Evolutionary conservation across 345 rosid genomes (phyloP).

Genomic region (thale cress (Arabidopsis thaliana)): DNA sequence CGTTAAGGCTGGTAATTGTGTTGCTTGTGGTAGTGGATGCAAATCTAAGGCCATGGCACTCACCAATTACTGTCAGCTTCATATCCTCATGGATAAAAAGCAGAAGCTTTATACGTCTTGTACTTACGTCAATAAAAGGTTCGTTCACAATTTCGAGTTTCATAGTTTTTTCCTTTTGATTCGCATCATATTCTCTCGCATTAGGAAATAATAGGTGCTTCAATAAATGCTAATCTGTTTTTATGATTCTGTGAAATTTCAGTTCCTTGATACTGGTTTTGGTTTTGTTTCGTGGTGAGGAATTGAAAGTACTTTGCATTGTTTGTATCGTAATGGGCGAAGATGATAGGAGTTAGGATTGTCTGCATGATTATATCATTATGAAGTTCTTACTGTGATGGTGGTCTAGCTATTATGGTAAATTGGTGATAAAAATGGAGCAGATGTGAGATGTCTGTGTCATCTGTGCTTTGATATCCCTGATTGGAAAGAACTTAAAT

Average conservation of each 20-base stretch:
- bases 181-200: background rate
- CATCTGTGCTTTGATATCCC: background rate
- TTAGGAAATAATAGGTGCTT: background rate
- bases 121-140: conserved; percentile 79
- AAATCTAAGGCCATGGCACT: conserved; percentile 86
- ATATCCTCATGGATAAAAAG: conserved; percentile 81
- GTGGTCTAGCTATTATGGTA: conserved; percentile 10
- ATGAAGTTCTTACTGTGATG: background rate
- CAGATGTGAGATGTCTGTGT: background rate
- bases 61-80: conserved; percentile 81
- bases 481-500: background rate
- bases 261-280: background rate
- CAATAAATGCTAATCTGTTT: background rate
- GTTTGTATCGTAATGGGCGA: background rate
- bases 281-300: conserved; percentile 2
- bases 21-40: conserved; percentile 66
- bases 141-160: background rate
- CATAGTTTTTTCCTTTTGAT: background rate
- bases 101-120: conserved; percentile 96
- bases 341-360: conserved; percentile 12
- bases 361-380: background rate
- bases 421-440: background rate
- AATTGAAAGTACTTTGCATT: background rate
- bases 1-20: conserved; percentile 37
- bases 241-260: background rate